Evolutionary conservation across 139 green algal species (phyloP), one percentile per base, ranked within the genome.

Genomic region (Picochlorum sp.): DNA sequence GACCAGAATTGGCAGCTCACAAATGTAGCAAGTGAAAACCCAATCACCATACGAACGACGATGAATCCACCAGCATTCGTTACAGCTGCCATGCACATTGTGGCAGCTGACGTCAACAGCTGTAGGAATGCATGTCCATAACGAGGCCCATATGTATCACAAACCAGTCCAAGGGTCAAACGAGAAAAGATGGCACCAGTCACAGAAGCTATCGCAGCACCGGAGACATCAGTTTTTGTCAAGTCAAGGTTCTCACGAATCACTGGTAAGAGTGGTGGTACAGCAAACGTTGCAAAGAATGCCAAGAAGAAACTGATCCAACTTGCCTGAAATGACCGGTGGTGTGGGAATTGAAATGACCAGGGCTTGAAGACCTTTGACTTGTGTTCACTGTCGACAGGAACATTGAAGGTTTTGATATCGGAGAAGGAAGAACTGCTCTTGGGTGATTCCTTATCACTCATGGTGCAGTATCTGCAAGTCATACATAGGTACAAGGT

Each of bases 281-380:
- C 83, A 2, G 91, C 88, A 65, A 97, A 97, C 8, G 86, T 91
- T n/a, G 89, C 91, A 13, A 94, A 62, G 79, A 97, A 97, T 15
- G 85, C 84, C 10, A 85, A 67, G 71, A 94, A 92, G 81, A 96
- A 96, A 23, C 72, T 68, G 0, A 95, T 66, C 90, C 90, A 96
- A 0, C 80, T 88, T 0, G 95, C 63, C 54, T 95, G 23, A 24
- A 23, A 23, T 23, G 21, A 23, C 21, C 21, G 21, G 21, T 23
- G 21, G 21, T 23, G 21, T 23, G 21, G 21, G 21, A 24, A 24
- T 24, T 24, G 23, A 24, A 24, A 24, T 24, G 23, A 49, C 57
- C 66, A 74, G 14, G 66, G 49, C 50, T 65, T 74, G 21, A 74
- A 28, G 6, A 77, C 59, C 47, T 69, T 69, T 23, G 37, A 65